A percentile compares a stretch with the other conserved stretches of the same genome.
phyloP scores from a whole-genome alignment of 202 grass and related monocot genomes.

The Miscanthus sacchariflorus region DNA sequence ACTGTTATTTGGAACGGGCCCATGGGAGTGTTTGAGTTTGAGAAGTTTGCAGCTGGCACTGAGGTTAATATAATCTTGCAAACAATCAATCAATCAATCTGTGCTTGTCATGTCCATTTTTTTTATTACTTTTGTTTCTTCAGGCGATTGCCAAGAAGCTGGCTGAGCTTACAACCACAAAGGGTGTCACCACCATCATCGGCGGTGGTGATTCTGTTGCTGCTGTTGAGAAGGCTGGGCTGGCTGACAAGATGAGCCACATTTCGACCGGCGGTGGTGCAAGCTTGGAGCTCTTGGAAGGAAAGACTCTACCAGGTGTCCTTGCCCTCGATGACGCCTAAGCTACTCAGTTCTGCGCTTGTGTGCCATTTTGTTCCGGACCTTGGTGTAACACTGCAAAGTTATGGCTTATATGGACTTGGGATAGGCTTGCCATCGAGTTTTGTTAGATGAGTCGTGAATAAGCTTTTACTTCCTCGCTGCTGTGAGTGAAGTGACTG shows the following conservation, averaged over 20 bases:
- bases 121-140: too few relatives aligned
- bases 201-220: slow-evolving; percentile 91
- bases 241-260: slow-evolving; percentile 94
- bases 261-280: slow-evolving; percentile 90
- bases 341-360: slow-evolving; percentile 15
- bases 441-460: slow-evolving; percentile 64
- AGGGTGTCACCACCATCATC: slow-evolving; percentile 85
- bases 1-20: slow-evolving; percentile 97
- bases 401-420: slow-evolving; percentile 37
- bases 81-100: background rate
- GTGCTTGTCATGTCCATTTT: background rate
- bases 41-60: slow-evolving; percentile 85
- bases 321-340: slow-evolving; percentile 88
- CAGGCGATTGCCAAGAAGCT: slow-evolving; percentile 95
- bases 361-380: slow-evolving; percentile 37
- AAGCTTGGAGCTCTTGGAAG: slow-evolving; percentile 90
- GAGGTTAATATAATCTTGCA: slow-evolving; percentile 54
- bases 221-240: slow-evolving; percentile 90
- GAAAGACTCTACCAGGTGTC: slow-evolving; percentile 88
- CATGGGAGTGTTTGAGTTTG: slow-evolving; percentile 93
- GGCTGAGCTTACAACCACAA: slow-evolving; percentile 72
- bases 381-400: slow-evolving; percentile 40
- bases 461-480: slow-evolving; percentile 57
- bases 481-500: slow-evolving; percentile 36
- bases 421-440: slow-evolving; percentile 57